Base-by-base conservation (phyloP, 2,329 filamentous ascomycete genomes). In the Fusarium napiforme region DNA sequence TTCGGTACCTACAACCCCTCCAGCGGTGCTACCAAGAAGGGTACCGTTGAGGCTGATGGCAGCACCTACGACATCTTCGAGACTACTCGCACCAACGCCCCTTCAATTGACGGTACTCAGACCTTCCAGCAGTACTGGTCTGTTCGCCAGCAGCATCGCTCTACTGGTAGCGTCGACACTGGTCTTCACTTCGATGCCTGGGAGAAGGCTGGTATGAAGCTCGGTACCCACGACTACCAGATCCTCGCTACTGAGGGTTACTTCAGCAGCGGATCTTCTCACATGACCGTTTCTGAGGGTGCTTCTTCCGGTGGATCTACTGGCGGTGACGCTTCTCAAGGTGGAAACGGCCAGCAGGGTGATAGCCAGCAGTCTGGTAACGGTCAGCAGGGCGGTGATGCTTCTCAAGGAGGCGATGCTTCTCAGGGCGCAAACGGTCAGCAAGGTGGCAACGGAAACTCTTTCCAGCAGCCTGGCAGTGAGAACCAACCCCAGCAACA, bases 191-290 rank as follows among this genome's bases (percentile, higher is more conserved):
- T 90, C 72, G 82, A 86, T 69, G 87, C 87, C 9, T 90, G 88
- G 88, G 78, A 78, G 28, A 81, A 82, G 57, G 75, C 79, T n/a
- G 87, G 87, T 10, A 78, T 88, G 80, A 82, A 79, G 37, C 76
- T 89, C 16, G 88, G 87, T 6, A 82, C 76, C 15, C 82, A 84
- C 71, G 82, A 89, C 78, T 89, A 89, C 79, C 84, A 86, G 82
- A 87, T 89, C 61, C 79, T 89, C 21, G 87, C 87, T 11, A 86
- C 85, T 3, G 87, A 89, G 78, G 87, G 86, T 16, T 88, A 88
- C 78, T 79, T 82, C 65, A 87, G 86, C 80, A 84, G 81, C 64
- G 87, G 87, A 5, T 82, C 80, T 57, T 82, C 87, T 42, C 79
- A 76, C 57, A 87, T 88, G 64, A 87, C 82, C 37, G 85, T 87